Evolutionary conservation across 345 rosid species (phyloP).

Genomic region (Citrus hindsii): DNA sequence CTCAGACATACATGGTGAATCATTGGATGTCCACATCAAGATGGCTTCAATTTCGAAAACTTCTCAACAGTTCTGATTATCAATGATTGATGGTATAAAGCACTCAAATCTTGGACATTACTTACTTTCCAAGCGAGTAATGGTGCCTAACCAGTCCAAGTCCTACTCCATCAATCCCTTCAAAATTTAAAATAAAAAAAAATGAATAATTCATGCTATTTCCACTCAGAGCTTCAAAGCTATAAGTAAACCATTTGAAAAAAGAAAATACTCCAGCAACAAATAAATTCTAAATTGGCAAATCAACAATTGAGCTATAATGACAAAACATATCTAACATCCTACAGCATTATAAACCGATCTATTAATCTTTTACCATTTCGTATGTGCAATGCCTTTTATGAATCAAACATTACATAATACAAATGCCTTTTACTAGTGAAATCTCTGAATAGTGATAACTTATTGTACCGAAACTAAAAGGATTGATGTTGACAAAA

Average conservation of each 20-base stretch:
- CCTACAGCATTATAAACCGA: background rate
- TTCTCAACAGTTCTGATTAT: too few relatives aligned
- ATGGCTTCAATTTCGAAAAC: background rate
- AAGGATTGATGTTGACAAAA: too few relatives aligned
- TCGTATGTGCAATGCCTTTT: background rate
- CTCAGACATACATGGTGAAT: too few relatives aligned
- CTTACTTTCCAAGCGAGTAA: constrained; percentile 55
- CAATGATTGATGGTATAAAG: background rate
- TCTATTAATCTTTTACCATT: background rate
- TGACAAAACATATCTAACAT: background rate
- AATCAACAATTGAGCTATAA: background rate
- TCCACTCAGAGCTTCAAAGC: background rate
- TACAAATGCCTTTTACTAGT: background rate
- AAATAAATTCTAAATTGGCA: background rate
- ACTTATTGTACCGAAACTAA: too few relatives aligned
- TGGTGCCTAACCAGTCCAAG: constrained; percentile 65
- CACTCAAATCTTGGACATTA: background rate
- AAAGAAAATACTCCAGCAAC: background rate
- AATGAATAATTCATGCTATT: background rate
- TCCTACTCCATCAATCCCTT: constrained; percentile 85
- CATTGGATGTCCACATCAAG: background rate
- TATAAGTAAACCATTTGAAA: background rate
- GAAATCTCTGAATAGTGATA: background rate
- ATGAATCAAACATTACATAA: background rate
- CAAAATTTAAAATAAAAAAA: background rate